A percentile compares a stretch with the other conserved stretches of the same genome.
phyloP scores from a whole-genome alignment of 73 alveolate genomes.

The Paramecium sexaurelia region DNA sequence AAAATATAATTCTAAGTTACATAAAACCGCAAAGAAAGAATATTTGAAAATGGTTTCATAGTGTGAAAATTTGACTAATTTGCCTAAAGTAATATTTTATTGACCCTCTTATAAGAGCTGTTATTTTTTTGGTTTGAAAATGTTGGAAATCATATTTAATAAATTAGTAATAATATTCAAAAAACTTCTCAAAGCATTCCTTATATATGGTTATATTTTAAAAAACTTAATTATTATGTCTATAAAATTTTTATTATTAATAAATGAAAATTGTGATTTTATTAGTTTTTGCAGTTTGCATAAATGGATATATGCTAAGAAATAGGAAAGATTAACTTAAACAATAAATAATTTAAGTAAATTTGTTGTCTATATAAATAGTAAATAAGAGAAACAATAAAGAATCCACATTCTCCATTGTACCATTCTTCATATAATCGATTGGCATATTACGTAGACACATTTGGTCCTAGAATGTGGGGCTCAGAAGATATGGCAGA shows the following conservation, averaged over 20 bases:
- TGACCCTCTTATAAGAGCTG: background rate
- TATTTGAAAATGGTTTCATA: constrained; percentile 44
- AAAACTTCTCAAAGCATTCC: background rate
- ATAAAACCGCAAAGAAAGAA: background rate
- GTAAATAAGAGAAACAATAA: background rate
- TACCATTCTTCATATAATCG: constrained; percentile 52
- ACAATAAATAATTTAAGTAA: background rate
- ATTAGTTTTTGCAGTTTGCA: background rate
- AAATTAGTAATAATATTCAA: background rate
- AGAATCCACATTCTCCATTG: background rate
- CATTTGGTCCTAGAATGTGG: constrained; percentile 70
- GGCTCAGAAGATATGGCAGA: constrained; percentile 26
- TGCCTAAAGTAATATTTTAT: background rate
- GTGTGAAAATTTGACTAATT: constrained; percentile 32
- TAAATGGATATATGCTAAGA: constrained; percentile 13
- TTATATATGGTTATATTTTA: background rate
- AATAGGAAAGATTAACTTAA: background rate
- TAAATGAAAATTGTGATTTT: background rate
- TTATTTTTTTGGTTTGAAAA: background rate
- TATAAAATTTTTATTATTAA: background rate
- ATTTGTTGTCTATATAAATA: background rate
- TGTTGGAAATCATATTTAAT: background rate
- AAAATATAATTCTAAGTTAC: background rate
- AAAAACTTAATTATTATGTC: background rate
- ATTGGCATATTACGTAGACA: constrained; percentile 66